Evolutionary conservation across 768 basidiomycete genomes (phyloP).

Genomic region (Astraeus odoratus): DNA sequence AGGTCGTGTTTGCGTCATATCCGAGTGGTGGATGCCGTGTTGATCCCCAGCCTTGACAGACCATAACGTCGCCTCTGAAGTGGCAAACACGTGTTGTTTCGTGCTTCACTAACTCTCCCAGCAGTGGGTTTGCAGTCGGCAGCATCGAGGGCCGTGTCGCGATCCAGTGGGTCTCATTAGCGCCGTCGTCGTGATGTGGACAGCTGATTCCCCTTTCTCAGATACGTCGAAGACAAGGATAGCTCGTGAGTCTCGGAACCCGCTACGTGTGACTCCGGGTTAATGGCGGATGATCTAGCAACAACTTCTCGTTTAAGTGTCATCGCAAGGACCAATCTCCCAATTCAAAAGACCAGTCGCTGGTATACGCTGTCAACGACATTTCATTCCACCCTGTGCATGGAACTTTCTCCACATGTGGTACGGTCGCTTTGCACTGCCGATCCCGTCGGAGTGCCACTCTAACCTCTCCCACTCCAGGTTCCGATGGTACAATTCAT

Average conservation of each 20-base stretch:
- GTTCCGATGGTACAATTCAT: conserved; percentile 81
- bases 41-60: conserved; percentile 35
- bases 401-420: conserved; percentile 81
- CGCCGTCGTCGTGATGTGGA: neutral
- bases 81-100: conserved; percentile 88
- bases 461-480: conserved; percentile 28
- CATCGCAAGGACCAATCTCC: conserved; percentile 55
- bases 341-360: conserved; percentile 53
- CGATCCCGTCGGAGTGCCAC: conserved; percentile 13
- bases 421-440: conserved; percentile 30
- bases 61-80: conserved; percentile 79
- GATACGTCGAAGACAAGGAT: conserved; percentile 86
- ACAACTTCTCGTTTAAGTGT: conserved; percentile 88
- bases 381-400: conserved; percentile 82
- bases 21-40: neutral
- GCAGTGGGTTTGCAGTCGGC: conserved; percentile 74
- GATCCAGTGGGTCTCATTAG: conserved; percentile 70
- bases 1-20: conserved; percentile 37
- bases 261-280: neutral
- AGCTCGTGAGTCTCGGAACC: conserved; percentile 37
- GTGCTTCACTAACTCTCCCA: conserved; percentile 65
- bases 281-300: conserved; percentile 28
- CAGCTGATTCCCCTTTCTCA: conserved; percentile 19
- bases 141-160: conserved; percentile 91
- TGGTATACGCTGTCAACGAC: conserved; percentile 79